phyloP scores from a whole-genome alignment of 2,329 filamentous ascomycete genomes.

The Alternaria hordeiaustralica region DNA sequence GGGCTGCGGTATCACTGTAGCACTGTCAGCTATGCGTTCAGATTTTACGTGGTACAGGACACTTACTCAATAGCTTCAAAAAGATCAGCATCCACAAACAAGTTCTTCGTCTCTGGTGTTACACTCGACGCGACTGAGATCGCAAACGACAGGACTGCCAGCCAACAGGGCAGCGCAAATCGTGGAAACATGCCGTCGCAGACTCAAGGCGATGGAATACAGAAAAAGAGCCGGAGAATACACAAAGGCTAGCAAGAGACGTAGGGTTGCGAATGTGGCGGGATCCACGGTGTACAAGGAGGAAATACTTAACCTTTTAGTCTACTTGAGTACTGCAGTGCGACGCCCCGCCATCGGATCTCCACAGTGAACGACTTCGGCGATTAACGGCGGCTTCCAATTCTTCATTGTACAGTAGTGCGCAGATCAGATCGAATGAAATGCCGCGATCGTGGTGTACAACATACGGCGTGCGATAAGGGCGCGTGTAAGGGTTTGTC shows the following conservation, averaged over 20 bases:
- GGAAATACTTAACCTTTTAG: neutral
- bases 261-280: neutral
- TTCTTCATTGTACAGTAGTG: neutral
- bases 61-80: conserved; percentile 9
- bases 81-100: conserved; percentile 9
- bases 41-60: neutral
- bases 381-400: neutral
- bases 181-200: conserved; percentile 3
- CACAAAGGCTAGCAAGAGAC: neutral
- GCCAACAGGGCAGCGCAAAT: neutral
- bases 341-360: neutral
- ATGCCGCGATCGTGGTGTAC: neutral
- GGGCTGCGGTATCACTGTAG: conserved; percentile 1
- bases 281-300: neutral
- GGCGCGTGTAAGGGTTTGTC: neutral
- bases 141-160: neutral
- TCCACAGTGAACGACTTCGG: neutral
- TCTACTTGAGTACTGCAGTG: neutral
- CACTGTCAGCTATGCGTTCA: neutral
- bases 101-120: neutral
- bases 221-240: neutral
- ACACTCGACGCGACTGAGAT: neutral
- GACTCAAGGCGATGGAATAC: neutral
- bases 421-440: neutral
- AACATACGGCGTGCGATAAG: neutral